Conservation (phyloP, 768 basidiomycete genomes). For the Pleurotus tuber-regium region DNA sequence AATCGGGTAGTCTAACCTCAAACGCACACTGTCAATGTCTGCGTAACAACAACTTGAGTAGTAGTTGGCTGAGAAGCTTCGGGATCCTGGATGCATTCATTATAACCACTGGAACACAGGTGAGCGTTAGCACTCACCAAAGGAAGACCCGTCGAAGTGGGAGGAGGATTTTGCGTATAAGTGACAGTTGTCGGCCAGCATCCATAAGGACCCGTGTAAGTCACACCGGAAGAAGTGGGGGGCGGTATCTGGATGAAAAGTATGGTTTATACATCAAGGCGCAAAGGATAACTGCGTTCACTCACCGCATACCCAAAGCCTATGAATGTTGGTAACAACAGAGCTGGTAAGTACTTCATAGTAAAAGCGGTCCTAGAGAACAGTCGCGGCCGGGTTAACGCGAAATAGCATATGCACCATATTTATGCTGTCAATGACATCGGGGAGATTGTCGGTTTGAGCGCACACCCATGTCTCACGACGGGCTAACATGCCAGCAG, state of each 20-base stretch:
- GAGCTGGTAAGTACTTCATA: constrained; percentile 1
- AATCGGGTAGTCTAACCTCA: no score
- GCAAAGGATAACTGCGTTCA: background rate
- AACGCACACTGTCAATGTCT: constrained; percentile 4
- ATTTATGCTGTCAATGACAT: background rate
- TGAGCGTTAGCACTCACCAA: background rate
- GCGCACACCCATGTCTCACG: background rate
- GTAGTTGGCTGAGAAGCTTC: background rate
- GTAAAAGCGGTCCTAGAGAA: no score
- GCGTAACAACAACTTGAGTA: background rate
- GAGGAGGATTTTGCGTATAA: background rate
- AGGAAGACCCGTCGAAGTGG: background rate
- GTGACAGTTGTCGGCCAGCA: constrained; percentile 10
- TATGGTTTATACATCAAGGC: background rate
- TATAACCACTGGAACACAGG: no score
- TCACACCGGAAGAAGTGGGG: constrained; percentile 2
- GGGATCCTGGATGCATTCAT: background rate
- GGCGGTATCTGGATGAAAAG: constrained; percentile 1
- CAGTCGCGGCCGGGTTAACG: no score
- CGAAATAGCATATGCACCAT: no score
- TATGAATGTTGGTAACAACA: background rate
- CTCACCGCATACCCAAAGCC: background rate
- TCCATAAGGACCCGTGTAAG: constrained; percentile 1
- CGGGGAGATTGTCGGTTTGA: background rate
- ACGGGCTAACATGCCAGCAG: background rate